Conservation (phyloP, 495 filamentous ascomycete genomes). For the Pyronema domesticum region DNA sequence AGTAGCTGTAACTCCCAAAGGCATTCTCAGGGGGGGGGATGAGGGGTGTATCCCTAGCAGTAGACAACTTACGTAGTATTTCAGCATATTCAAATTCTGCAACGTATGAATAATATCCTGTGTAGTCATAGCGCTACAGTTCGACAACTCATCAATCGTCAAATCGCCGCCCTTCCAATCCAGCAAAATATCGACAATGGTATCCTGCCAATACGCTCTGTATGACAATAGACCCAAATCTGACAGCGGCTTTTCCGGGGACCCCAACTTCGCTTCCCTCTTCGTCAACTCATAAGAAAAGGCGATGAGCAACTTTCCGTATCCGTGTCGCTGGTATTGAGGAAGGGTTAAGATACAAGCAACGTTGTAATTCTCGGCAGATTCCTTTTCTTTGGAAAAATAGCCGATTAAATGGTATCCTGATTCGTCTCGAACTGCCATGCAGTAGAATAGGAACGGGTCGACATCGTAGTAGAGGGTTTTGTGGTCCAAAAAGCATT, state of each 20-base stretch:
- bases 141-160: constrained; percentile 41
- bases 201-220: constrained; percentile 91
- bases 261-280: constrained; percentile 83
- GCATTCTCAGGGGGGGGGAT: neutral
- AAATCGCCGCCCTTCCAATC: constrained; percentile 51
- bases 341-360: constrained; percentile 94
- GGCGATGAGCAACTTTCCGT: constrained; percentile 79
- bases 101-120: constrained; percentile 87
- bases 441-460: constrained; percentile 96
- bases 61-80: constrained; percentile 48
- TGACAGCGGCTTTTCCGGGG: constrained; percentile 87
- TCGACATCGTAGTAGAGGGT: constrained; percentile 99
- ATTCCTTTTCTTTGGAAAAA: constrained; percentile 97
- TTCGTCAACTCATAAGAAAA: constrained; percentile 97
- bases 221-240: constrained; percentile 85
- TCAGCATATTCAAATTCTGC: constrained; percentile 81
- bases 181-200: constrained; percentile 65
- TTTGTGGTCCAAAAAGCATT: constrained; percentile 96
- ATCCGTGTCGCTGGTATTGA: constrained; percentile 88
- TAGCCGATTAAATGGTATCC: constrained; percentile 91
- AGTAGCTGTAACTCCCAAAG: constrained; percentile 5
- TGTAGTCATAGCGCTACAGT: constrained; percentile 76
- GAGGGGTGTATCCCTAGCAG: neutral
- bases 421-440: constrained; percentile 68
- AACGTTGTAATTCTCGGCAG: constrained; percentile 87